Evolutionary conservation across 345 rosid genomes (phyloP).

Genomic region (Pistacia atlantica): DNA sequence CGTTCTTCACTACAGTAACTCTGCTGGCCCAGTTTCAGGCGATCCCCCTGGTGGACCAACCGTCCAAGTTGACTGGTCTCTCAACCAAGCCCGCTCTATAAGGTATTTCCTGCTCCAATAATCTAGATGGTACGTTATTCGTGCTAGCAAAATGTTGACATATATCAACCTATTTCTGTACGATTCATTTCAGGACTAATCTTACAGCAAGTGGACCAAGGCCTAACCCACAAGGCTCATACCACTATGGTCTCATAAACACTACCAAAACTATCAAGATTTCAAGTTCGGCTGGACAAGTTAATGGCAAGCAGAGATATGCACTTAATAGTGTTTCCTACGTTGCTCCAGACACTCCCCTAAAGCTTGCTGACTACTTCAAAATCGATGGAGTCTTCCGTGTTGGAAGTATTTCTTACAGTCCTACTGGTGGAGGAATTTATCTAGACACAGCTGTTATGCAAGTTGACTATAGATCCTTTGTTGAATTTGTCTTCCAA

Average conservation of each 20-base stretch:
- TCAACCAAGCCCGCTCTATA: constrained; percentile 92
- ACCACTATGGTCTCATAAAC: constrained; percentile 93
- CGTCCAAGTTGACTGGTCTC: constrained; percentile 79
- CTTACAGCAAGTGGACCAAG: constrained; percentile 98
- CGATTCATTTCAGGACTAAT: constrained; percentile 66
- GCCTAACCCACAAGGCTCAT: constrained; percentile 98
- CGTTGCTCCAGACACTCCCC: constrained; percentile 75
- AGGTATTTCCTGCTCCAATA: constrained; percentile 39
- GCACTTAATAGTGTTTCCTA: constrained; percentile 87
- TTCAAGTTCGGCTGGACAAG: constrained; percentile 80
- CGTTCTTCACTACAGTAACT: constrained; percentile 71
- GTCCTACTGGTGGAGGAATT: constrained; percentile 72
- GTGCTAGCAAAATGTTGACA: not conserved
- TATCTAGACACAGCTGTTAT: constrained; percentile 87
- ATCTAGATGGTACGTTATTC: not conserved
- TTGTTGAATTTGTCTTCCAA: constrained; percentile 75
- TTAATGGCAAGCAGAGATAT: constrained; percentile 85
- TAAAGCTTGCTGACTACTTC: constrained; percentile 90
- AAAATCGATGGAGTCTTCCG: constrained; percentile 83
- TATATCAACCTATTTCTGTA: not conserved
- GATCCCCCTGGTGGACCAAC: constrained; percentile 94
- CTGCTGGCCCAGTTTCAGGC: constrained; percentile 75
- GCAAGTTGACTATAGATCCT: constrained; percentile 70
- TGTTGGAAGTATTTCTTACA: constrained; percentile 61
- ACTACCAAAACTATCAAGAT: constrained; percentile 67